These are phyloP conservation scores for Didymella pomorum DNA, from an alignment of 2,329 filamentous ascomycete genomes.

Conservation along the genomic window DNA sequence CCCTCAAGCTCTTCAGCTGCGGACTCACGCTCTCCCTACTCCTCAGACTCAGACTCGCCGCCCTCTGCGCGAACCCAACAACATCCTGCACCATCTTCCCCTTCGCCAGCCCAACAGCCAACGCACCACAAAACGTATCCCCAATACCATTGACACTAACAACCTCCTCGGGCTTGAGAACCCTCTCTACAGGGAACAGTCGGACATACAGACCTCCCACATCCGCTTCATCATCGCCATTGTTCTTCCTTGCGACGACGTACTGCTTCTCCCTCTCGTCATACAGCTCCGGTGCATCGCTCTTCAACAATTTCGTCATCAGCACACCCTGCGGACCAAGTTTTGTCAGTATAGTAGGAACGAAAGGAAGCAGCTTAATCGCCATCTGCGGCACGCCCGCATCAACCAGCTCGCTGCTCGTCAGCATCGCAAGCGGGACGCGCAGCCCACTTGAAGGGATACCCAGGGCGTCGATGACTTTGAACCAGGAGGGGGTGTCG, in stretches of 20 bases:
- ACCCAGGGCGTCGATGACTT: conserved; percentile 78
- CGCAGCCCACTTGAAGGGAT: conserved; percentile 74
- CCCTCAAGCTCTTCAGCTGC: conserved; percentile 54
- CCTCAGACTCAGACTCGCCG: conserved; percentile 79
- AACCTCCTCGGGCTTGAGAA: conserved; percentile 68
- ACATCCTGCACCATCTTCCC: conserved; percentile 66
- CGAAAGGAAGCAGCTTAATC: conserved; percentile 85
- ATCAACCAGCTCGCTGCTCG: conserved; percentile 73
- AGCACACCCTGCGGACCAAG: conserved; percentile 79
- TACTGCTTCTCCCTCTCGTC: conserved; percentile 70
- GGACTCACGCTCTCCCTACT: conserved; percentile 76
- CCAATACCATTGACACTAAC: conserved; percentile 94
- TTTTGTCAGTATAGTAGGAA: conserved; percentile 85
- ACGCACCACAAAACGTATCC: conserved; percentile 87
- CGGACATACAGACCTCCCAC: conserved; percentile 83
- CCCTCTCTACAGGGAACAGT: conserved; percentile 70
- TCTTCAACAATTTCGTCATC: conserved; percentile 72
- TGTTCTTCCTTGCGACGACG: conserved; percentile 69
- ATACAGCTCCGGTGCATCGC: conserved; percentile 72
- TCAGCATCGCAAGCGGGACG: conserved; percentile 74
- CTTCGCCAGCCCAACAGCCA: conserved; percentile 77
- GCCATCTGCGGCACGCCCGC: conserved; percentile 82
- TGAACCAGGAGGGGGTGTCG: conserved; percentile 77
- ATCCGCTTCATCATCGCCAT: conserved; percentile 56
- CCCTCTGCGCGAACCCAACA: conserved; percentile 81